Evolutionary conservation across 306 rosid species (phyloP).

Genomic region (Heteromeles arbutifolia): DNA sequence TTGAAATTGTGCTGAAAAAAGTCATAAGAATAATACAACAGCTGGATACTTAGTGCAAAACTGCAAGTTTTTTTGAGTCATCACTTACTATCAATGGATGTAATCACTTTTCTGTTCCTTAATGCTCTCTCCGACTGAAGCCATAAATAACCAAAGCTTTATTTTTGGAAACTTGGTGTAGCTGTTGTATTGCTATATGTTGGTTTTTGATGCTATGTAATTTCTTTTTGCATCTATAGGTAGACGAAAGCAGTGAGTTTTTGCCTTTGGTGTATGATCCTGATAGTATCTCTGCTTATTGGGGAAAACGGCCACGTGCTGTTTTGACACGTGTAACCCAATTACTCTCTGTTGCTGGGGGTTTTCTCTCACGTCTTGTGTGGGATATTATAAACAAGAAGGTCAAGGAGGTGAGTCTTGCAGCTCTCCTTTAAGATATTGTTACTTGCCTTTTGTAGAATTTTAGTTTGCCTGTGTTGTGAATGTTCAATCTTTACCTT

Average conservation of each 20-base stretch:
- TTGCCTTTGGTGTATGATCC: slow-evolving; percentile 91
- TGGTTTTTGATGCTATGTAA: neutral
- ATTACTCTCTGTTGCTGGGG: slow-evolving; percentile 90
- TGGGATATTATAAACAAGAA: slow-evolving; percentile 78
- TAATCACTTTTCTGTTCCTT: neutral
- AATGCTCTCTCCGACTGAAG: slow-evolving; percentile 1
- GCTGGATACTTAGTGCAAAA: neutral
- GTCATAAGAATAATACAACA: neutral
- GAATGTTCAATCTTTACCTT: neutral
- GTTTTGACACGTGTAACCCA: slow-evolving; percentile 84
- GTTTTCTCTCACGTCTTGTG: slow-evolving; percentile 77
- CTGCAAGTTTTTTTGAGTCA: neutral
- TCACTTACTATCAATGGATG: neutral
- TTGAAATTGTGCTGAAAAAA: neutral
- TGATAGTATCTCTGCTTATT: slow-evolving; percentile 73
- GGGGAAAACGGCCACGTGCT: slow-evolving; percentile 96
- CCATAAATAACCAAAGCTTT: neutral
- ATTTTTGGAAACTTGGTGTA: neutral
- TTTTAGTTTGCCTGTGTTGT: neutral
- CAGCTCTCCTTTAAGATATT: neutral
- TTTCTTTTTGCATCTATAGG: slow-evolving; percentile 35
- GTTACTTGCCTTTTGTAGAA: neutral
- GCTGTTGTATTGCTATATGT: neutral
- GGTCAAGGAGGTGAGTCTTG: slow-evolving; percentile 64
- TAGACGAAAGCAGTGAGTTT: slow-evolving; percentile 90